Evolutionary conservation across 352 stramenopile species (phyloP).

Genomic region (Peronospora belbahrii): DNA sequence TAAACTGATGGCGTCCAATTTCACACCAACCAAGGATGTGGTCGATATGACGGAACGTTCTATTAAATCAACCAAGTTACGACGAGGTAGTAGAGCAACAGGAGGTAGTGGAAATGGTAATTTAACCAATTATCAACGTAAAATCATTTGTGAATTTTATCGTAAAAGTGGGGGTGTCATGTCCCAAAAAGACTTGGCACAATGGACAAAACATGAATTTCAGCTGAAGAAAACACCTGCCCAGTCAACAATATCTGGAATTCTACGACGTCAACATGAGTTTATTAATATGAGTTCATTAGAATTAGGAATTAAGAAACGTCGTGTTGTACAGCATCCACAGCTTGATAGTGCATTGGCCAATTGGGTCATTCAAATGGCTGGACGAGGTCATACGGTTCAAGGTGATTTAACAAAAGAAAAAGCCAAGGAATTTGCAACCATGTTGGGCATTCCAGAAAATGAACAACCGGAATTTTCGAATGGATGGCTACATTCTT

Average conservation of each 20-base stretch:
- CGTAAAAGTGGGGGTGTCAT: conserved; percentile 71
- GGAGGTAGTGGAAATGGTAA: conserved; percentile 53
- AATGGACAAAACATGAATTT: conserved; percentile 86
- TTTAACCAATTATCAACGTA: conserved; percentile 79
- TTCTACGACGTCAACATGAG: conserved; percentile 72
- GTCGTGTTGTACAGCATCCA: conserved; percentile 72
- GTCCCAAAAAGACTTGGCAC: conserved; percentile 80
- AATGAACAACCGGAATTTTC: conserved; percentile 75
- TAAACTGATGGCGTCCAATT: conserved; percentile 5
- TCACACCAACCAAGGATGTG: conserved; percentile 7
- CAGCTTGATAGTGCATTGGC: conserved; percentile 69
- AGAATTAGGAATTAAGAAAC: conserved; percentile 78
- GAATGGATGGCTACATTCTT: conserved; percentile 73
- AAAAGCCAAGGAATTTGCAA: conserved; percentile 78
- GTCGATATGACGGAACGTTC: neutral
- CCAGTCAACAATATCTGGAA: conserved; percentile 80
- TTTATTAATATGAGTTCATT: conserved; percentile 81
- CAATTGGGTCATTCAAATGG: conserved; percentile 85
- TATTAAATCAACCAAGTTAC: conserved; percentile 4
- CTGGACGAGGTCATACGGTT: conserved; percentile 65
- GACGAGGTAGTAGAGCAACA: no score
- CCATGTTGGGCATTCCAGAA: conserved; percentile 72
- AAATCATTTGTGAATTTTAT: conserved; percentile 82
- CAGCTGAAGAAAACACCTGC: conserved; percentile 71
- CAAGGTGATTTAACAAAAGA: conserved; percentile 82